Percentiles rank a stretch among this genome's conserved stretches.
phyloP scores from a whole-genome alignment of 2,329 filamentous ascomycete species.

The Trichophyton benhamiae region DNA sequence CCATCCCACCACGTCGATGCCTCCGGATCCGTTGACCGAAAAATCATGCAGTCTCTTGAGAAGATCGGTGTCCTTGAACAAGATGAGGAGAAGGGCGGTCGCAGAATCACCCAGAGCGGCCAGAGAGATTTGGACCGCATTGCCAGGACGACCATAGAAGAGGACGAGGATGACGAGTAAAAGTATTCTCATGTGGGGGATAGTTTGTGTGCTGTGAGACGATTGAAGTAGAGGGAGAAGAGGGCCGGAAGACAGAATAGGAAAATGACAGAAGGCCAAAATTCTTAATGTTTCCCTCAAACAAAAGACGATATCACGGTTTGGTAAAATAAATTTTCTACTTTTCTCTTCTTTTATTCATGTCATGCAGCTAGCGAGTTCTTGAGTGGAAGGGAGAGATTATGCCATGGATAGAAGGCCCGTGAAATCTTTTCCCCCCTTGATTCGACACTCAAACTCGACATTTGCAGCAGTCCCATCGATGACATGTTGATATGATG shows the following conservation, averaged over 20 bases:
- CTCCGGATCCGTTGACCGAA: conserved; percentile 90
- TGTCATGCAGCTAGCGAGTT: conserved; percentile 2
- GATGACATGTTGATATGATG: neutral
- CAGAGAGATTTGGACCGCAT: conserved; percentile 98
- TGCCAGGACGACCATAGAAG: conserved; percentile 55
- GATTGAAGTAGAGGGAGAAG: conserved; percentile 1
- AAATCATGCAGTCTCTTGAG: conserved; percentile 93
- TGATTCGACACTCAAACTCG: neutral
- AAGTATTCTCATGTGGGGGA: conserved; percentile 1
- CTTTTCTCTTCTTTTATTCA: neutral
- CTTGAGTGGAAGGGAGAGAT: neutral
- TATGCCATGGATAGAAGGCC: neutral
- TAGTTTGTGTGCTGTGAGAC: neutral
- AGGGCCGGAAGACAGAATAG: neutral
- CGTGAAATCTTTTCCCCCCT: neutral
- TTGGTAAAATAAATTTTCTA: conserved; percentile 2
- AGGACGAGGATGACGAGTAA: conserved; percentile 30
- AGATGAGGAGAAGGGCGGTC: conserved; percentile 96
- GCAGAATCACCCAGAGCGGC: conserved; percentile 93
- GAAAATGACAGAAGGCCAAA: neutral
- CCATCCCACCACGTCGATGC: conserved; percentile 94
- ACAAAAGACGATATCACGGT: conserved; percentile 1
- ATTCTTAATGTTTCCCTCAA: neutral
- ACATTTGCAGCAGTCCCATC: neutral
- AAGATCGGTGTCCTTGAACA: conserved; percentile 98